Evolutionary conservation across 495 filamentous ascomycete species (phyloP), one percentile per base, ranked within the genome.

Genomic region (Tuber indicum): DNA sequence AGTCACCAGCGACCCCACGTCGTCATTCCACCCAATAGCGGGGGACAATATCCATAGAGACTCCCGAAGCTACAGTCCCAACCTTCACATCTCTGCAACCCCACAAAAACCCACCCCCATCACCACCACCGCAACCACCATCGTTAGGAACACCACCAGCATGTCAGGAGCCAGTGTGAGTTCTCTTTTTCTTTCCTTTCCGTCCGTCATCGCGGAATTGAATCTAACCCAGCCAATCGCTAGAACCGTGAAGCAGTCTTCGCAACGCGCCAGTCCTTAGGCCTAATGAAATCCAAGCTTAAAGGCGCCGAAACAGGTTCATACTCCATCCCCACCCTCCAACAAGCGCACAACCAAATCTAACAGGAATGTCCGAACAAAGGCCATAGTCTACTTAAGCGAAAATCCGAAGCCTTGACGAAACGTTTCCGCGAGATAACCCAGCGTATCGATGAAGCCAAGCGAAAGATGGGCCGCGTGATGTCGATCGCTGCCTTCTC

Each of bases 401-500:
- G 93, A 84, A 97, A 97, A 87, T 94, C 92, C 85, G 96, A 99
- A 86, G 93, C 94, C 76, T 87, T 98, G 62, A 93, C 94, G 66
- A 97, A 97, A 77, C 80, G 79, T 70, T 82, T 82, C 62, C 81
- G 74, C 92, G 96, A 99, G 83, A 99, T 99, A 82, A 98, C 96
- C 74, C 89, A 91, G 76, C 93, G 96, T 75, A 98, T 99, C 86
- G 96, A 98, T 86, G 95, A 98, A 85, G 96, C 96, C 43, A 99
- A 99, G 86, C 93, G 93, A 78, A 99, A 99, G 87, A 99, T 99
- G 96, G 96, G 96, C 69, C 91, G 96, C 19, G 96, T 99, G 21
- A 98, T 99, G 96, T 94, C 98, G 83, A 96, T 99, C 85, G 96
- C 96, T 19, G 94, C 96, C 43, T 97, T 99, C 85, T 98, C 96